These are phyloP conservation scores for Dioscorea alata DNA, from an alignment of 106 monocot species.

Conservation along the genomic window DNA sequence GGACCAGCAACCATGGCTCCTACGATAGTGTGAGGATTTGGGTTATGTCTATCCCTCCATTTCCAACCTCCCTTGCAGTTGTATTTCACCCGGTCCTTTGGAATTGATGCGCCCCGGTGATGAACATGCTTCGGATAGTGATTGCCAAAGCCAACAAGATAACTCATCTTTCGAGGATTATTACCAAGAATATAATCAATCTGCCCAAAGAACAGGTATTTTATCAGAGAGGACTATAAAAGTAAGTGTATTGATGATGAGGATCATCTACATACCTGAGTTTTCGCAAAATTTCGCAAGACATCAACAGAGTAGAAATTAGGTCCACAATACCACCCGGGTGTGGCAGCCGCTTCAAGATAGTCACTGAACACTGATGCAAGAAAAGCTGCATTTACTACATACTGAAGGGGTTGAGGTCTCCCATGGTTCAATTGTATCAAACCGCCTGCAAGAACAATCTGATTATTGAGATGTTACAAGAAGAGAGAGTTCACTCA, in stretches of 20 bases:
- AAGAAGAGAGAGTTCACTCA: not conserved
- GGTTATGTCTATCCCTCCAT: conserved; percentile 62
- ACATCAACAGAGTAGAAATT: conserved; percentile 55
- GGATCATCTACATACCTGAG: conserved; percentile 30
- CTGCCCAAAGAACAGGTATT: conserved; percentile 16
- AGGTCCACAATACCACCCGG: conserved; percentile 83
- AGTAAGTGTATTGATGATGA: too few species aligned
- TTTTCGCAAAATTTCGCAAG: conserved; percentile 57
- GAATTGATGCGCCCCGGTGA: conserved; percentile 68
- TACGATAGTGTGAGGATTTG: conserved; percentile 52
- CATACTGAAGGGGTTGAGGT: conserved; percentile 72
- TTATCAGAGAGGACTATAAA: too few species aligned
- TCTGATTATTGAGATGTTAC: not conserved
- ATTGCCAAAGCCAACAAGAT: conserved; percentile 58
- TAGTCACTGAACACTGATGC: conserved; percentile 76
- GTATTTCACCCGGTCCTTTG: conserved; percentile 47
- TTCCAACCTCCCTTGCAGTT: conserved; percentile 83
- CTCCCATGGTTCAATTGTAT: conserved; percentile 78
- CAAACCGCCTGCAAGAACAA: conserved; percentile 45
- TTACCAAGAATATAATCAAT: conserved; percentile 71
- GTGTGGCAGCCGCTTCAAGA: conserved; percentile 75
- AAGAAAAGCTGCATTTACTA: conserved; percentile 80
- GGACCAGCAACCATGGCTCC: conserved; percentile 83
- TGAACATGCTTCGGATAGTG: conserved; percentile 68
- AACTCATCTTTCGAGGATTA: conserved; percentile 79